Evolutionary conservation across 306 rosid species (phyloP), one percentile per base, ranked within the genome.

Genomic region (Pterocarpus macrocarpus): DNA sequence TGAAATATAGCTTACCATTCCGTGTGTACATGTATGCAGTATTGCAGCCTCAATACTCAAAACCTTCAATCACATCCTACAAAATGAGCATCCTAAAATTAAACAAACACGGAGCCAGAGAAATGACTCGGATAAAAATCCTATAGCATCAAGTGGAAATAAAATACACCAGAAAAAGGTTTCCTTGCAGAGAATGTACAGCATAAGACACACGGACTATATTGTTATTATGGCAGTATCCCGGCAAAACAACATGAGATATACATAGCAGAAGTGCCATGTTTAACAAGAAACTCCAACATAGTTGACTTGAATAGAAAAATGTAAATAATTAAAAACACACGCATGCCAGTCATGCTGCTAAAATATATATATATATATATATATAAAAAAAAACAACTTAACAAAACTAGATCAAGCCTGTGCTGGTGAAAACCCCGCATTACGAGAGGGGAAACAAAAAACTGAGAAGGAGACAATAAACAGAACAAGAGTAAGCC

Each of bases 1-100:
- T 33, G 64, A 67, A 8, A n/a, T 13, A 66, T 67, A 53, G 38
- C 83, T 65, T 66, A 83, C 83, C 86, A 71, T 57, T 33, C 11
- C 69, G 47, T 41, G 35, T n/a, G 64, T 56, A 45, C 55, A 73
- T n/a, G 62, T 33, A 41, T 3, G 58, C 7, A 72, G 17, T 78
- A 43, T 36, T 35, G 74, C 71, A 71, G 43, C 71, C 34, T 72
- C 57, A 65, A 39, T 78, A 57, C 45, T 45, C 35, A 64, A 83
- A 72, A 78, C 61, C 83, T 78, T 67, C 67, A 72, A 66, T 72
- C 52, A 56, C 28, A 22, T 22, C 28, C 28, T 22, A 22, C 28
- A 22, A 22, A 22, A 22, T 22, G 28, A 22, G 28, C 39, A 52
- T 66, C 82, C 86, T 83, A 56, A 80, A 72, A 33, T 41, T 64